A percentile compares a stretch with the other conserved stretches of the same genome.
phyloP scores from a whole-genome alignment of 73 alveolate genomes.

The Effrenium voratum region DNA sequence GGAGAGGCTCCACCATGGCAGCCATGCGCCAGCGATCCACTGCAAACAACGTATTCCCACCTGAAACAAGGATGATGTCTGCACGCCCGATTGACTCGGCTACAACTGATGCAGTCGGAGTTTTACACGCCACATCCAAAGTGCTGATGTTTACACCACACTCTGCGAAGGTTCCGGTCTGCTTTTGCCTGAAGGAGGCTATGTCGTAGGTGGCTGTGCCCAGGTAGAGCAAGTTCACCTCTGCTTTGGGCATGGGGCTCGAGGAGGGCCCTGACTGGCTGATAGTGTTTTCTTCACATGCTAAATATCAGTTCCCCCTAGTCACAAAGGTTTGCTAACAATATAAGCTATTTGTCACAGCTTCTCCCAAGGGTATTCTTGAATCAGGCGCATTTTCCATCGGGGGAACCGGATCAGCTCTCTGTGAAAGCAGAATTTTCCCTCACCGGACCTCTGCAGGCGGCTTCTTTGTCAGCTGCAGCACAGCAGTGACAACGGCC shows the following conservation, averaged over 20 bases:
- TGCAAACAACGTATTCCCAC: slow-evolving; percentile 72
- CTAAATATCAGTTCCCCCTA: too few relatives aligned
- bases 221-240: background rate
- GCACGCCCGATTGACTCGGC: background rate
- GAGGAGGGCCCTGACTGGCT: too few relatives aligned
- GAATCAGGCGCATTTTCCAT: too few relatives aligned
- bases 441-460: too few relatives aligned
- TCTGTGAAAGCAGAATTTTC: too few relatives aligned
- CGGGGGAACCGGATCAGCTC: too few relatives aligned
- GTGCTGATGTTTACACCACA: slow-evolving; percentile 2
- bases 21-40: too few relatives aligned
- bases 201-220: slow-evolving; percentile 16
- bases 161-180: slow-evolving; percentile 14
- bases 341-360: too few relatives aligned
- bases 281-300: too few relatives aligned
- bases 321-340: too few relatives aligned
- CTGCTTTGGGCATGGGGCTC: too few relatives aligned
- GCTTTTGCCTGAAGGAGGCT: slow-evolving; percentile 28
- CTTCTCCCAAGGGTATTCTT: too few relatives aligned
- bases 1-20: background rate
- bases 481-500: background rate
- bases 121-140: background rate
- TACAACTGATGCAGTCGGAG: background rate
- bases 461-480: slow-evolving; percentile 8
- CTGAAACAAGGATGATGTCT: slow-evolving; percentile 74